Conservation (phyloP, 495 filamentous ascomycete species). For the Hypoxylon rickii region DNA sequence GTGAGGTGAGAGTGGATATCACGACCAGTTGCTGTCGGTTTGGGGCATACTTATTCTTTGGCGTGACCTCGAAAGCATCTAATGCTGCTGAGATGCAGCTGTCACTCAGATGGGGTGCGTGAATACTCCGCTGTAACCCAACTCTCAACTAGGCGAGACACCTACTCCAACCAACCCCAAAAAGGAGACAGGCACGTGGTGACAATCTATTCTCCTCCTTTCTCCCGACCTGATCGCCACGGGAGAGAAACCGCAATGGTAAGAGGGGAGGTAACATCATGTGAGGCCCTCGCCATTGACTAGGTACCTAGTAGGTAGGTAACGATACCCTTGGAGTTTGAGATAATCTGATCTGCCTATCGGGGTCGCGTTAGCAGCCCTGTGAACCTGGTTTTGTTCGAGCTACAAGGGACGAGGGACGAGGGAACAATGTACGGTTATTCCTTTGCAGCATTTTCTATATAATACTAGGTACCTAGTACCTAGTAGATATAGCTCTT, state of each 20-base stretch:
- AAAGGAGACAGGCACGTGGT: constrained; percentile 32
- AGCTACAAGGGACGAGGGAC: constrained; percentile 1
- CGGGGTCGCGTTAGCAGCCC: constrained; percentile 1
- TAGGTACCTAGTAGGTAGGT: too few relatives aligned
- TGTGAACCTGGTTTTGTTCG: constrained; percentile 14
- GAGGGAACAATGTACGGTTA: constrained; percentile 7
- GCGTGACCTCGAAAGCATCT: neutral
- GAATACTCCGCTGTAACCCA: constrained; percentile 16
- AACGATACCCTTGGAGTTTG: constrained; percentile 12
- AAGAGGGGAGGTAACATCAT: constrained; percentile 15
- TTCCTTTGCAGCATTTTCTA: too few relatives aligned
- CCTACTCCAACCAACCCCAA: constrained; percentile 19
- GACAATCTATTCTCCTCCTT: constrained; percentile 31
- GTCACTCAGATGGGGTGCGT: constrained; percentile 25
- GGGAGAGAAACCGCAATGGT: constrained; percentile 29
- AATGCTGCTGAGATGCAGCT: constrained; percentile 25
- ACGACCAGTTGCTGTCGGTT: too few relatives aligned
- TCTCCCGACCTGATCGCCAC: constrained; percentile 30
- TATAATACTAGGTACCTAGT: too few relatives aligned
- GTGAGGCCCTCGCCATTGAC: constrained; percentile 11
- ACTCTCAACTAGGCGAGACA: constrained; percentile 1
- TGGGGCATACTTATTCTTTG: too few relatives aligned
- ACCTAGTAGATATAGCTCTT: too few relatives aligned
- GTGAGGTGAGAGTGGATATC: constrained; percentile 1
- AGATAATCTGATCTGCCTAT: constrained; percentile 14